Evolutionary conservation across 331 rosid species (phyloP).

Genomic region (Pyracantha coccinea): DNA sequence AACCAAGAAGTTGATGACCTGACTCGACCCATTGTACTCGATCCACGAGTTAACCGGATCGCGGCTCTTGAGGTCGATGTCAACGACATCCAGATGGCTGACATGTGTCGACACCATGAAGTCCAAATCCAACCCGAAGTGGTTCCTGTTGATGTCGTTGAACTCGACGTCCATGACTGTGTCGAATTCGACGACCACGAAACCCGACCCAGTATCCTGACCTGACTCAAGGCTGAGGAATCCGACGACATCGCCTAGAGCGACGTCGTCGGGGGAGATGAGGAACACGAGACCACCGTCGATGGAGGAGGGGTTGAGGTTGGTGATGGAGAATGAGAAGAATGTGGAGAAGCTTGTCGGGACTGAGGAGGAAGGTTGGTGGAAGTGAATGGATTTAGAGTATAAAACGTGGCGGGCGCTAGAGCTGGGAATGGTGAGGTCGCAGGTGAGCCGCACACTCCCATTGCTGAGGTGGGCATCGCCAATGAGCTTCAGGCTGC

Average conservation of each 20-base stretch:
- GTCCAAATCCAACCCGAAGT: slow-evolving; percentile 85
- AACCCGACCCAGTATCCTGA: slow-evolving; percentile 14
- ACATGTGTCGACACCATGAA: slow-evolving; percentile 54
- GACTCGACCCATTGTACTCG: slow-evolving; percentile 45
- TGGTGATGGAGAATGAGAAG: slow-evolving; percentile 73
- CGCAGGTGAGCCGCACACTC: slow-evolving; percentile 76
- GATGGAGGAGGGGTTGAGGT: slow-evolving; percentile 83
- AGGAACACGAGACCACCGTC: slow-evolving; percentile 90
- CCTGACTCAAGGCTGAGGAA: slow-evolving; percentile 42
- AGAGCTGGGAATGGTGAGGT: slow-evolving; percentile 82
- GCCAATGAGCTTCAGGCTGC: slow-evolving; percentile 70
- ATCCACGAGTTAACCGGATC: slow-evolving; percentile 64
- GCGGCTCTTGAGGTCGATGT: slow-evolving; percentile 79
- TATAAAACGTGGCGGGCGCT: slow-evolving; percentile 77
- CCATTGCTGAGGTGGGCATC: slow-evolving; percentile 90
- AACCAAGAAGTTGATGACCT: slow-evolving; percentile 41
- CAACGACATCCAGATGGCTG: slow-evolving; percentile 45
- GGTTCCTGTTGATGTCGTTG: slow-evolving; percentile 90
- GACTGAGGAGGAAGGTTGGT: slow-evolving; percentile 26
- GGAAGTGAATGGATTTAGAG: slow-evolving; percentile 58
- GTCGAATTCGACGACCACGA: slow-evolving; percentile 83
- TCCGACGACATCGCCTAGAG: slow-evolving; percentile 71
- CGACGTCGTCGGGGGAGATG: slow-evolving; percentile 52
- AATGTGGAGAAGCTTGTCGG: slow-evolving; percentile 77
- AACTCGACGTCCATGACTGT: slow-evolving; percentile 89